Percentiles rank a stretch among this genome's conserved stretches.
phyloP scores from a whole-genome alignment of 2,329 filamentous ascomycete genomes.

The Decorospora gaudefroyi region DNA sequence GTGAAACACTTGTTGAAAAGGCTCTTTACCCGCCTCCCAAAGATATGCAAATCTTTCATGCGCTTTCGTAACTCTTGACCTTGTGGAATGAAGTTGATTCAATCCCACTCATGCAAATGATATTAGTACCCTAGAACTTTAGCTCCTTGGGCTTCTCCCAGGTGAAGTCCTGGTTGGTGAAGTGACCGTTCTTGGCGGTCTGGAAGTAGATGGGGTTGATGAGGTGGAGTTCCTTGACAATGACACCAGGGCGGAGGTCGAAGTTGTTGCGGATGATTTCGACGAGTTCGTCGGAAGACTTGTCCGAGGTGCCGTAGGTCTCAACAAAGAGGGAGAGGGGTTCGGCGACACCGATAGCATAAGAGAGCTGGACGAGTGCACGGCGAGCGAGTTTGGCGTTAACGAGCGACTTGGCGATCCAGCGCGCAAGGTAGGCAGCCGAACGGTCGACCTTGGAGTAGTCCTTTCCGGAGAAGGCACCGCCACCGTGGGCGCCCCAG shows the following conservation, averaged over 20 bases:
- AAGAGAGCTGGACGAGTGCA: constrained; percentile 95
- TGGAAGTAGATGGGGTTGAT: constrained; percentile 96
- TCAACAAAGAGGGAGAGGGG: constrained; percentile 98
- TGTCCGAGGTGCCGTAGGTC: constrained; percentile 91
- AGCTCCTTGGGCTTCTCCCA: constrained; percentile 99
- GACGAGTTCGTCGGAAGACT: constrained; percentile 89
- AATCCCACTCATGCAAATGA: constrained; percentile 42
- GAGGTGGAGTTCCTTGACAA: constrained; percentile 95
- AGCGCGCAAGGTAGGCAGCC: constrained; percentile 94
- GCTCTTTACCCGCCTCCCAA: constrained; percentile 39
- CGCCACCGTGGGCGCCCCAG: constrained; percentile 99
- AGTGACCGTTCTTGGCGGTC: constrained; percentile 99
- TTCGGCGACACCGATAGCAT: constrained; percentile 98
- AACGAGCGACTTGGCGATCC: constrained; percentile 99
- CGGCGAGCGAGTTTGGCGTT: constrained; percentile 86
- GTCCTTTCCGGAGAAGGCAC: constrained; percentile 99
- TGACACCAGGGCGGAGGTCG: constrained; percentile 96
- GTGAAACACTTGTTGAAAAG: constrained; percentile 49
- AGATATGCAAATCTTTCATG: constrained; percentile 45
- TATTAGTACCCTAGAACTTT: constrained; percentile 69
- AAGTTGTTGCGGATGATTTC: constrained; percentile 96
- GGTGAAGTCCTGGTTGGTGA: constrained; percentile 95
- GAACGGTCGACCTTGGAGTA: constrained; percentile 99
- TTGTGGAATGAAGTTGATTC: constrained; percentile 49
- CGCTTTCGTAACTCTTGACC: constrained; percentile 37